Percentiles rank a stretch among this genome's conserved stretches.
Evolutionary conservation across 345 rosid species (phyloP).

Genomic region (Boechera divaricarpa): DNA sequence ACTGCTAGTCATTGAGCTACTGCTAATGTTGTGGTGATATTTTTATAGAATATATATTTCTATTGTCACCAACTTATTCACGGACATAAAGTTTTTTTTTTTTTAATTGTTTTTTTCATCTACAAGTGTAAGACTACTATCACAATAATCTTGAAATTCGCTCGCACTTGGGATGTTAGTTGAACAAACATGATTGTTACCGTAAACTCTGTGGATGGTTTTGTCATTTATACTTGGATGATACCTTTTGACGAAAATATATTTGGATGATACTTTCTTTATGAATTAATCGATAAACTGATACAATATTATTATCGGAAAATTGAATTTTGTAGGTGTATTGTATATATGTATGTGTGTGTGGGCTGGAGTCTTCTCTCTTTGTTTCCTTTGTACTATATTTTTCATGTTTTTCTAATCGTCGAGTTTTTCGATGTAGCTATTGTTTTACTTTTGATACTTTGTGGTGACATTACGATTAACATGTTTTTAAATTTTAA

Average conservation of each 20-base stretch:
- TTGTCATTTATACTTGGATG: background rate
- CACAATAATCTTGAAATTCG: background rate
- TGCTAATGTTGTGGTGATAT: conserved; percentile 26
- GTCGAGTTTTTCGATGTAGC: background rate
- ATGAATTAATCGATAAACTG: background rate
- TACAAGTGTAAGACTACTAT: background rate
- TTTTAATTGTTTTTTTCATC: background rate
- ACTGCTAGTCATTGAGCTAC: conserved; percentile 21
- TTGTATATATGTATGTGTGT: background rate
- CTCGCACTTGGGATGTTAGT: background rate
- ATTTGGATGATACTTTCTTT: background rate
- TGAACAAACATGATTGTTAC: background rate
- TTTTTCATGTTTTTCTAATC: background rate
- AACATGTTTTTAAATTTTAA: background rate
- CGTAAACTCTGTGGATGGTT: background rate
- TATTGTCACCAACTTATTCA: conserved; percentile 4
- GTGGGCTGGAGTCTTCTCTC: background rate
- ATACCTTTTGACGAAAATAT: no score
- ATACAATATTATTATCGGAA: background rate
- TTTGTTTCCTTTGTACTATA: background rate
- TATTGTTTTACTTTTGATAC: conserved; percentile 8
- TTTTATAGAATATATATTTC: background rate
- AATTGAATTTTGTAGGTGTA: background rate
- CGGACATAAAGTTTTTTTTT: background rate
- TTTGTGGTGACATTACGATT: background rate